Percentiles rank a stretch among this genome's conserved stretches.
Evolutionary conservation across 495 filamentous ascomycete species (phyloP).

Genomic region (Xylaria palmicola): DNA sequence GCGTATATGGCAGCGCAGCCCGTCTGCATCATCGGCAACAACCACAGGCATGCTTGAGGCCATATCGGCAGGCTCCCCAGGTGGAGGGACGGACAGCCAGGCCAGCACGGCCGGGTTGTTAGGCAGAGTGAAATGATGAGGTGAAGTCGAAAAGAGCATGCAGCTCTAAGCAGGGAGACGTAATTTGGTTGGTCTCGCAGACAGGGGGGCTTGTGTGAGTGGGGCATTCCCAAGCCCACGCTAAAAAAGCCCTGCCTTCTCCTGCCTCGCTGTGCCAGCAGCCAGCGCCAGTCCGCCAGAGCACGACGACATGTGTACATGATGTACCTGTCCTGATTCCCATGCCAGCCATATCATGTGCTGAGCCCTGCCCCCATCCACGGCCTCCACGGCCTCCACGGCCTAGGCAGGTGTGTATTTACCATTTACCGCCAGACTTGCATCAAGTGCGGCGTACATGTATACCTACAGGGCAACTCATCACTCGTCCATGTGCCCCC

Average conservation of each 20-base stretch:
- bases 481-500: background rate
- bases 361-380: too few relatives aligned
- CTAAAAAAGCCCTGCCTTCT: constrained; percentile 13
- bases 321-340: too few relatives aligned
- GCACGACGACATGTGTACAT: constrained; percentile 12
- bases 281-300: background rate
- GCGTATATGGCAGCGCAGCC: background rate
- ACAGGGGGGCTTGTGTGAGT: constrained; percentile 27
- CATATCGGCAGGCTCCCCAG: background rate
- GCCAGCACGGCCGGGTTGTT: constrained; percentile 6
- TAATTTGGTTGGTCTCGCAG: constrained; percentile 31
- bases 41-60: background rate
- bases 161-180: constrained; percentile 32
- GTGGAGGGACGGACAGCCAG: constrained; percentile 1
- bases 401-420: too few relatives aligned
- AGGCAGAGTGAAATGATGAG: constrained; percentile 31
- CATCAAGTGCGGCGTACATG: background rate
- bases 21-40: background rate
- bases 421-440: background rate
- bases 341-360: too few relatives aligned
- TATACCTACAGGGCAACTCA: constrained; percentile 5
- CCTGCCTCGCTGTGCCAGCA: constrained; percentile 5
- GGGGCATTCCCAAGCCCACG: constrained; percentile 8
- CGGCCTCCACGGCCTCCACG: too few relatives aligned
- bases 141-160: constrained; percentile 37